Base-by-base conservation (phyloP, 2,329 filamentous ascomycete genomes). In the Colletotrichum brevisporum region DNA sequence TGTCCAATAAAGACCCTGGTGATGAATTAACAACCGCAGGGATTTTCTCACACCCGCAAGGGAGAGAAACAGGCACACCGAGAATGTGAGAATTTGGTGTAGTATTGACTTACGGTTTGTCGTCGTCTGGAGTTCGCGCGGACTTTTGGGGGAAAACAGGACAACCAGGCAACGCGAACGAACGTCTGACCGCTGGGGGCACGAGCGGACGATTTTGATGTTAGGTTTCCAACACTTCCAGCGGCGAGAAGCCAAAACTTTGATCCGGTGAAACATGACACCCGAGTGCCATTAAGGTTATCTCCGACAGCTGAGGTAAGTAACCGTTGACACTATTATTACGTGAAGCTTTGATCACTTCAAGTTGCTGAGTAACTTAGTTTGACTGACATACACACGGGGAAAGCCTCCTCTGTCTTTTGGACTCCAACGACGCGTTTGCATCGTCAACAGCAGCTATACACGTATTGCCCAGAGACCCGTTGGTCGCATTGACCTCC, bases 181-280 rank as follows among this genome's bases (percentile, higher is more conserved):
- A 9, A 6, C 21, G 59, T 41, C 51, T 12, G 45, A 47, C 24
- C n/a, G 39, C 47, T 45, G 24, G 64, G 24, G 51, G 21, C 51
- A 51, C 26, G 59, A 36, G 31, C 52, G 43, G 45, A 47, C 59
- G 15, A 26, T 36, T 18, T 13, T 41, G 18, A 18, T 3, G 15
- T 36, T 41, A 5, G 21, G 52, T 39, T 56, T 18, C 43, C 21
- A 3, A 24, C 21, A 24, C 21, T 24, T 3, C 21, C 21, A 24
- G 31, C 63, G 58, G 51, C 15, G n/a, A 18, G 36, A 43, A 43
- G n/a, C 15, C 15, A 50, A 57, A 67, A 63, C 58, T 67, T 57
- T 67, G 64, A 67, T 63, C 52, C 45, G 26, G 53, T 53, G 59
- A 57, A 67, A 63, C 52, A 39, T 15, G 6, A 18, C 45, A 4